Base-by-base conservation (phyloP, 257 asterid genomes). In the Ballota nigra region DNA sequence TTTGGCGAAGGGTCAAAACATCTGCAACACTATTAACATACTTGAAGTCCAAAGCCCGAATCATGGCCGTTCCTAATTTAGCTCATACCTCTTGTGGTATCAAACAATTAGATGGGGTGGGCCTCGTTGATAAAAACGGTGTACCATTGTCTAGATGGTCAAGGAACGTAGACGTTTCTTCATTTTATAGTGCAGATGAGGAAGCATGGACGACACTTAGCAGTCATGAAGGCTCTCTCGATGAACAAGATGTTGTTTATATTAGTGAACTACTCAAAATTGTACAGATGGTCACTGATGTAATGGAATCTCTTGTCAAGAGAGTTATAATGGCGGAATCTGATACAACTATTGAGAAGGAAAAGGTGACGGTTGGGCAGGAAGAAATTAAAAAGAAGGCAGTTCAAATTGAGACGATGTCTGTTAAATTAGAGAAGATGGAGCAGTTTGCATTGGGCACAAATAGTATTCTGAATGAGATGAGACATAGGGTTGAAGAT, bases 401-500 rank as follows among this genome's bases (percentile, higher is more conserved):
- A 4, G 83, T 87, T 75, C 96, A 86, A 63, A 88, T 94, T 18
- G 96, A 86, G 73, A 87, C 75, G 77, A 92, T 95, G 98, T 92
- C 97, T 31, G 36, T 70, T 20, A 92, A 95, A 75, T 74, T 92
- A 74, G 96, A 89, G 82, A 97, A 95, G 80, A 95, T 95, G 99
- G 97, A 89, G 74, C 86, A 80, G 80, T 89, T 95, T 83, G 96
- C 97, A 24, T 60, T 68, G 69, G 91, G 87, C 34, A 89, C 99
- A 45, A 89, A 92, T 70, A 75, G 72, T 77, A 85, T 92, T 77
- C 80, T 95, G 82, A 87, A 81, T 75, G 98, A 95, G 82, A 87
- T 92, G 99, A 84, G 89, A 26, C 94, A 87, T 76, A 86, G 98
- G 83, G 98, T 95, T 64, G 96, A 92, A 78, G 98, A 95, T 86